phyloP scores from a whole-genome alignment of 2,329 filamentous ascomycete species.

The Diaporthe longicolla region DNA sequence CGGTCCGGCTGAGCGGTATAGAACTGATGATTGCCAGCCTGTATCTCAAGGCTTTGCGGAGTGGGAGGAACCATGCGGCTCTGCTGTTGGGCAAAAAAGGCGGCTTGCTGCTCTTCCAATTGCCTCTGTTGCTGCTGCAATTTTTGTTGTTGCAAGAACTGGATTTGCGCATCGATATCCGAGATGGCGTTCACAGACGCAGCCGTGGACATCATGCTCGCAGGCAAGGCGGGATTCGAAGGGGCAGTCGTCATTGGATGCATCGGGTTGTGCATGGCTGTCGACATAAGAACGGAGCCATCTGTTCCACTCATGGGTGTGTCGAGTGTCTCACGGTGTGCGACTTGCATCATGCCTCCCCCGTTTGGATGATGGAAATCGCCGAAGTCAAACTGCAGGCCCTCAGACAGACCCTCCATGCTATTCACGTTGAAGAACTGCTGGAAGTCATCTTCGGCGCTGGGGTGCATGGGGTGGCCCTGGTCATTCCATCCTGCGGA shows the following conservation, averaged over 20 bases:
- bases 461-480: constrained; percentile 66
- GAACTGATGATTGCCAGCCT: constrained; percentile 70
- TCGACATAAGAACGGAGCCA: constrained; percentile 54
- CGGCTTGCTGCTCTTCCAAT: constrained; percentile 69
- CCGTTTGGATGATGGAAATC: constrained; percentile 62
- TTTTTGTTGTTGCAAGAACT: constrained; percentile 75
- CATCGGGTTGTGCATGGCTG: constrained; percentile 61
- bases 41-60: constrained; percentile 84
- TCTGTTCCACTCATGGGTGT: constrained; percentile 65
- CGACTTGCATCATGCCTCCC: constrained; percentile 56
- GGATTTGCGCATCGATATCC: constrained; percentile 76
- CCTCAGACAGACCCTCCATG: constrained; percentile 67
- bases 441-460: constrained; percentile 73
- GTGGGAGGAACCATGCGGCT: constrained; percentile 80
- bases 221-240: constrained; percentile 61
- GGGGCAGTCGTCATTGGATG: constrained; percentile 63
- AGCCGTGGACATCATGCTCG: constrained; percentile 61
- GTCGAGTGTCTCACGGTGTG: constrained; percentile 60
- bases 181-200: constrained; percentile 67
- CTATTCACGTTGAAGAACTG: constrained; percentile 74
- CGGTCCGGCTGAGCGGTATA: constrained; percentile 70
- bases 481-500: constrained; percentile 69
- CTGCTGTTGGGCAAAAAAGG: constrained; percentile 67
- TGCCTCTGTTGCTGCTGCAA: constrained; percentile 72
- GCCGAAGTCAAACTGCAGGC: constrained; percentile 72